A percentile compares a stretch with the other conserved stretches of the same genome.
phyloP scores from a whole-genome alignment of 2,329 filamentous ascomycete species.

The Blumeria graminis region DNA sequence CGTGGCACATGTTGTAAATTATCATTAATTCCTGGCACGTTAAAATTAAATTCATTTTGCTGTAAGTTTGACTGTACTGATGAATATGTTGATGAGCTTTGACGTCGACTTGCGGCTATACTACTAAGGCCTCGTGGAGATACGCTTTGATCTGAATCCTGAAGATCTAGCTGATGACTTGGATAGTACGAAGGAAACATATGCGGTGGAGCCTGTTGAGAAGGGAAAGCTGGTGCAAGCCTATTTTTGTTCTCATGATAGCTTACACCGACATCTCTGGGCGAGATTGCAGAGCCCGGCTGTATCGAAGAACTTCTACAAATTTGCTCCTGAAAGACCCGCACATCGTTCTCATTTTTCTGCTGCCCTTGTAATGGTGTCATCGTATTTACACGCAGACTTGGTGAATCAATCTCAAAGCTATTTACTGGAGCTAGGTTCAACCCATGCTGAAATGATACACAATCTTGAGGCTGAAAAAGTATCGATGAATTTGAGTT shows the following conservation, averaged over 20 bases:
- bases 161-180: constrained; percentile 9
- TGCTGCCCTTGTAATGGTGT: constrained; percentile 35
- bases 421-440: constrained; percentile 25
- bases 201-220: constrained; percentile 21
- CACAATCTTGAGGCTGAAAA: constrained; percentile 35
- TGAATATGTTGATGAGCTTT: constrained; percentile 16
- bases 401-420: constrained; percentile 15
- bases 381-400: constrained; percentile 26
- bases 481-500: constrained; percentile 22
- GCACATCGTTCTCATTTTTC: constrained; percentile 34
- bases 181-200: constrained; percentile 17
- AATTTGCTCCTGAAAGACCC: constrained; percentile 18
- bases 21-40: constrained; percentile 17
- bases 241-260: constrained; percentile 50
- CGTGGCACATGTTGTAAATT: constrained; percentile 12
- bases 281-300: constrained; percentile 63
- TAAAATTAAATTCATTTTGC: constrained; percentile 21
- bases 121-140: constrained; percentile 20
- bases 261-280: constrained; percentile 73
- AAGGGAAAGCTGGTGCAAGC: constrained; percentile 50
- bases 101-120: constrained; percentile 19
- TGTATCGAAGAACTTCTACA: constrained; percentile 17
- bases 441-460: constrained; percentile 57
- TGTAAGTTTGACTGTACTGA: constrained; percentile 11
- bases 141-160: constrained; percentile 16